phyloP scores from a whole-genome alignment of 225 moss, liverwort and hornwort species.

The Polytrichum commune region DNA sequence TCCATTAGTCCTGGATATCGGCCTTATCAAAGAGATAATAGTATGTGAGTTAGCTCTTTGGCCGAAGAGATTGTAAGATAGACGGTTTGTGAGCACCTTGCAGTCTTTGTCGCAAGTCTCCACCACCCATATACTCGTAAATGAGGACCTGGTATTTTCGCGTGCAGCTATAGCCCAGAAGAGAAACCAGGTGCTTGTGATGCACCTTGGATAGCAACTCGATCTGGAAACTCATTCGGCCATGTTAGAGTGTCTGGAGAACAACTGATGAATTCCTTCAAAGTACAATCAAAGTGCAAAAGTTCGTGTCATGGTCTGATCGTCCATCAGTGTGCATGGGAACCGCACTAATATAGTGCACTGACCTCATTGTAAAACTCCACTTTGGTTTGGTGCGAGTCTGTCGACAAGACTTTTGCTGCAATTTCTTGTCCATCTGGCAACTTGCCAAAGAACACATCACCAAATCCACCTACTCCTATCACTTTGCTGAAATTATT shows the following conservation, averaged over 20 bases:
- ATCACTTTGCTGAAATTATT: conserved; percentile 24
- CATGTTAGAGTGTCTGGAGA: too few species aligned
- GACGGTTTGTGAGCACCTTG: conserved; percentile 4
- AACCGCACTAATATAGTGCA: too few species aligned
- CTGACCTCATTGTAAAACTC: conserved; percentile 38
- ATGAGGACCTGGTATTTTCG: conserved; percentile 28
- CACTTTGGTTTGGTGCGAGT: conserved; percentile 30
- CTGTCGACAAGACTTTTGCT: conserved; percentile 41
- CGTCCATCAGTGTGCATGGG: too few species aligned
- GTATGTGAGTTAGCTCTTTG: background rate
- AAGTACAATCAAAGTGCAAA: too few species aligned
- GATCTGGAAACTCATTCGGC: conserved; percentile 14
- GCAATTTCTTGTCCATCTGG: conserved; percentile 53
- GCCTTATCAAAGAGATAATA: too few species aligned
- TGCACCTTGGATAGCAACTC: conserved; percentile 48
- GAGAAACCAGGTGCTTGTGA: conserved; percentile 41
- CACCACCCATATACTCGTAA: conserved; percentile 35
- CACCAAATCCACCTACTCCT: conserved; percentile 50
- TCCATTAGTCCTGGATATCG: too few species aligned
- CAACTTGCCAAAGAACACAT: conserved; percentile 48
- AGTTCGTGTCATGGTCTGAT: too few species aligned
- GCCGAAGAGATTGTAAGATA: background rate
- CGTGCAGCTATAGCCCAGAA: conserved; percentile 39
- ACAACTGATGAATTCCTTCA: too few species aligned
- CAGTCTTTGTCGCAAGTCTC: conserved; percentile 21